These are phyloP conservation scores for Sphaerostilbella broomeana DNA, from an alignment of 2,329 filamentous ascomycete genomes.

Conservation along the genomic window DNA sequence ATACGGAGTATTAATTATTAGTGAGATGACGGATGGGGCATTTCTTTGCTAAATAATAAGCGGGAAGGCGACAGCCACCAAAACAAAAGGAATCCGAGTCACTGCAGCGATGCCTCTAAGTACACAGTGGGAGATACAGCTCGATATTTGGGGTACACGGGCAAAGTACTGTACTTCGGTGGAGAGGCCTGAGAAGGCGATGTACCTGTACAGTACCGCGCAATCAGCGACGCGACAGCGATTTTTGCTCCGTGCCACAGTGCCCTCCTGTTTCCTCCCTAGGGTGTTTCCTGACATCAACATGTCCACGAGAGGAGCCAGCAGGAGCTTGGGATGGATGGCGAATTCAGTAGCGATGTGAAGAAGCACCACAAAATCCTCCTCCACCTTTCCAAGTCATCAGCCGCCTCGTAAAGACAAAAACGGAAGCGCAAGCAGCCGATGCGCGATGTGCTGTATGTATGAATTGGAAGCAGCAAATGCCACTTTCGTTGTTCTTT, in stretches of 20 bases:
- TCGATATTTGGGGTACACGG: slow-evolving; percentile 23
- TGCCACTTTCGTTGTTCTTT: too few species aligned
- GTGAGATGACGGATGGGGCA: too few species aligned
- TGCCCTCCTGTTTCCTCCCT: neutral
- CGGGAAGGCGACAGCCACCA: too few species aligned
- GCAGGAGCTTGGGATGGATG: neutral
- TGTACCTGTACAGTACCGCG: slow-evolving; percentile 36
- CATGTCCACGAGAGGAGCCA: neutral
- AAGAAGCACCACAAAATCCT: neutral
- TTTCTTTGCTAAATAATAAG: too few species aligned
- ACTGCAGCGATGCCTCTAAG: slow-evolving; percentile 16
- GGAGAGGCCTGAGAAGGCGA: slow-evolving; percentile 23
- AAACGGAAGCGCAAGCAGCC: too few species aligned
- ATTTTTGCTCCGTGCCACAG: neutral
- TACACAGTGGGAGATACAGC: slow-evolving; percentile 30
- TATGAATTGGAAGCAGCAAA: too few species aligned
- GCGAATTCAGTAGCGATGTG: neutral
- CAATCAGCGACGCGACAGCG: slow-evolving; percentile 9
- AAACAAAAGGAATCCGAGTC: too few species aligned
- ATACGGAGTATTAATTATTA: too few species aligned
- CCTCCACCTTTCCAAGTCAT: neutral
- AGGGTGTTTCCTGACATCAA: neutral
- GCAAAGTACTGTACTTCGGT: slow-evolving; percentile 31
- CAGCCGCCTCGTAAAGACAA: neutral
- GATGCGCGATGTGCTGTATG: too few species aligned